Conservation (phyloP, 2,329 filamentous ascomycete genomes). For the Penicillium sp. region DNA sequence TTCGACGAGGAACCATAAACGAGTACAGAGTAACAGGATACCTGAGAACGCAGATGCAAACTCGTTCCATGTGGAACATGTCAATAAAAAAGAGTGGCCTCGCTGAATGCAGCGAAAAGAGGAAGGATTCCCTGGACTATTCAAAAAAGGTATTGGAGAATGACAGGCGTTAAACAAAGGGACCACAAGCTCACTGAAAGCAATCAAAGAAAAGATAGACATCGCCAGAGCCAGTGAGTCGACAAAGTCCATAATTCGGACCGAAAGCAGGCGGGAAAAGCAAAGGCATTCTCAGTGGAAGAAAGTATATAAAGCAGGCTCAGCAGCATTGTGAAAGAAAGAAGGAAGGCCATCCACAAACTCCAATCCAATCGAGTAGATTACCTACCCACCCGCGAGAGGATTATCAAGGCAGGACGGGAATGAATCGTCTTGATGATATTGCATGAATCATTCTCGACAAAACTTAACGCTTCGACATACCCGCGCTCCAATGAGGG, state of each 20-base stretch:
- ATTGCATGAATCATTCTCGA: neutral
- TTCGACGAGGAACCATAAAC: neutral
- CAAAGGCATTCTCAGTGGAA: neutral
- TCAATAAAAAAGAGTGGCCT: neutral
- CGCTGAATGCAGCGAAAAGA: neutral
- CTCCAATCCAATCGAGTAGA: no score
- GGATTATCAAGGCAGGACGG: no score
- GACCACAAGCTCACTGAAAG: neutral
- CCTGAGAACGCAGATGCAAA: neutral
- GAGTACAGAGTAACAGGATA: neutral
- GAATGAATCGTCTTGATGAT: neutral
- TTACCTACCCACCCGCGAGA: no score
- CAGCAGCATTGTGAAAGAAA: neutral
- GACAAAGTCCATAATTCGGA: no score
- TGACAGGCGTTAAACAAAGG: no score
- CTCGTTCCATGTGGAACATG: neutral
- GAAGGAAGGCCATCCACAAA: neutral
- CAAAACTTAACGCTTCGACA: conserved; percentile 7
- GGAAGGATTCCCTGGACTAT: neutral
- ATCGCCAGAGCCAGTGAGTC: no score
- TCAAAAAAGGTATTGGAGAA: neutral
- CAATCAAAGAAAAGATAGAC: neutral
- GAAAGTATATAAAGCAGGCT: neutral
- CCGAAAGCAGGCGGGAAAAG: neutral
- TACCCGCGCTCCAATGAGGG: conserved; percentile 14